Evolutionary conservation across 164 flowering plant genomes (phyloP).

Genomic region (Houttuynia cordata): DNA sequence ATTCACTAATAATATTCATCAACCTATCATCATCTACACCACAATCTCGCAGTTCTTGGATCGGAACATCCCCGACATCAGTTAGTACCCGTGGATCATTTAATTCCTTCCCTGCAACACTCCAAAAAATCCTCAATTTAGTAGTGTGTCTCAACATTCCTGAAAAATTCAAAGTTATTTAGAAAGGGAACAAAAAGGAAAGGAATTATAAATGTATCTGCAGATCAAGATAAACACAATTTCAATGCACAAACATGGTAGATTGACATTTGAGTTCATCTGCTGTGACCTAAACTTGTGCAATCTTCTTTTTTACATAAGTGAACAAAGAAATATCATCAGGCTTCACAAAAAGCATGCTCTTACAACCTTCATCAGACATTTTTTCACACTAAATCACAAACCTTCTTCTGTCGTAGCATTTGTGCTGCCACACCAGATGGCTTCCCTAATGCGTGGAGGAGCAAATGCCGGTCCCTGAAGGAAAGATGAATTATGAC

Average conservation of each 20-base stretch:
- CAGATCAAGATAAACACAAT: not conserved
- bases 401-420: slow-evolving; percentile 86
- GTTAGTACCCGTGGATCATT: slow-evolving; percentile 80
- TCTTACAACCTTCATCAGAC: no score
- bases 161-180: not conserved
- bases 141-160: not conserved
- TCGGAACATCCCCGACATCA: slow-evolving; percentile 96
- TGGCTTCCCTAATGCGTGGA: slow-evolving; percentile 93
- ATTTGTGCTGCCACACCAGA: slow-evolving; percentile 98
- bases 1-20: slow-evolving; percentile 70
- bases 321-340: no score
- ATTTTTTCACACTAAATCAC: no score
- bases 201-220: not conserved
- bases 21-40: slow-evolving; percentile 88
- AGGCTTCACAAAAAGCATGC: no score
- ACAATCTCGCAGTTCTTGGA: slow-evolving; percentile 95
- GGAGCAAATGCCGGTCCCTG: slow-evolving; percentile 99
- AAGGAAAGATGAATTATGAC: slow-evolving; percentile 95
- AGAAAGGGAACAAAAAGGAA: not conserved
- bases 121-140: not conserved
- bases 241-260: not conserved
- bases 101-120: slow-evolving; percentile 66
- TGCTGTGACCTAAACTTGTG: not conserved
- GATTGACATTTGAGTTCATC: not conserved
- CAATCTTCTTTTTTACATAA: no score